Evolutionary conservation across 257 asterid species (phyloP).

Genomic region (Scutellaria galericulata): DNA sequence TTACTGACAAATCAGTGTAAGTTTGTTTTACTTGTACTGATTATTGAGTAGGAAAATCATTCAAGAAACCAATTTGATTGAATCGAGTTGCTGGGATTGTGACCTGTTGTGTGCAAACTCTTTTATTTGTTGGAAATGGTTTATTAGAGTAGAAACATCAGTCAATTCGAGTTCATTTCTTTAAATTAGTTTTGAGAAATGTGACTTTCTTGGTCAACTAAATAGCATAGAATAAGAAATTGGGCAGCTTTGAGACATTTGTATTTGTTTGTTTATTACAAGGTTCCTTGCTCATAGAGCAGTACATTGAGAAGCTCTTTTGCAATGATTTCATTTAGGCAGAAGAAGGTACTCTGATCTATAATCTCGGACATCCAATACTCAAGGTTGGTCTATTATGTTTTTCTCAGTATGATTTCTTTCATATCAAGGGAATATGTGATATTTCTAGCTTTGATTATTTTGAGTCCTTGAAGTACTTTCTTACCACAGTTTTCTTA

Average conservation of each 20-base stretch:
- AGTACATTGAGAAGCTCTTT: neutral
- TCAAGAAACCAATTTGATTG: conserved; percentile 9
- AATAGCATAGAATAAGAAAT: conserved; percentile 22
- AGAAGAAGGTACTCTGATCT: conserved; percentile 18
- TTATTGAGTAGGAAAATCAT: conserved; percentile 29
- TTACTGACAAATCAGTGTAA: conserved; percentile 5
- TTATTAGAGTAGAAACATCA: conserved; percentile 11
- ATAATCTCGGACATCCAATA: neutral
- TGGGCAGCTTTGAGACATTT: neutral
- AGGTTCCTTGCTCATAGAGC: conserved; percentile 17
- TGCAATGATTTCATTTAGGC: conserved; percentile 13
- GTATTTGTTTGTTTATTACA: conserved; percentile 6
- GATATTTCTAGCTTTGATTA: conserved; percentile 8
- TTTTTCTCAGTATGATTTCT: neutral
- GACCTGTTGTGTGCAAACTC: neutral
- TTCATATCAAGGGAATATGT: conserved; percentile 8
- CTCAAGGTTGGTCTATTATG: conserved; percentile 2
- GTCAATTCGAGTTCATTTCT: conserved; percentile 16
- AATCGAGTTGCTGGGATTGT: conserved; percentile 18
- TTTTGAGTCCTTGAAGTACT: neutral
- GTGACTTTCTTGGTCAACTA: conserved; percentile 29
- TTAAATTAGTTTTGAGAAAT: conserved; percentile 15
- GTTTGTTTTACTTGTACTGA: neutral
- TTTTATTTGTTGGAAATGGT: neutral
- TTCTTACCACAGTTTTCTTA: neutral